phyloP scores from a whole-genome alignment of 1,284 basidiomycete species.

The Mycena sp. region DNA sequence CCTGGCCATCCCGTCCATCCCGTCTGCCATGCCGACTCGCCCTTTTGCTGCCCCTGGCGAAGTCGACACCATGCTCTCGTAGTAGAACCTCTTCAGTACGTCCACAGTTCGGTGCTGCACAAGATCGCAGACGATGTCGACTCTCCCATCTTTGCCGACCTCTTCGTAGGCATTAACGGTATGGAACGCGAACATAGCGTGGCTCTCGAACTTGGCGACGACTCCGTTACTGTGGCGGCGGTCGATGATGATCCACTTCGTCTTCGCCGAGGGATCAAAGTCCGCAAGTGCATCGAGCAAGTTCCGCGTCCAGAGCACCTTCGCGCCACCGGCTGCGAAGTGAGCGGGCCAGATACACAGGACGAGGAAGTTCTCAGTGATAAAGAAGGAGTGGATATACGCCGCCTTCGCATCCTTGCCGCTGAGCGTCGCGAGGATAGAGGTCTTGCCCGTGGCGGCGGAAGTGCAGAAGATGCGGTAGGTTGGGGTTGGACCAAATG shows the following conservation, averaged over 20 bases:
- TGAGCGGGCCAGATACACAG: slow-evolving; percentile 9
- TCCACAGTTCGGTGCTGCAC: neutral
- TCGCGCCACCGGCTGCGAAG: neutral
- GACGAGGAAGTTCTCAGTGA: slow-evolving; percentile 6
- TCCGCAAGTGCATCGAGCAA: neutral
- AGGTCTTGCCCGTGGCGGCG: slow-evolving; percentile 7
- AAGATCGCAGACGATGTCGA: slow-evolving; percentile 6
- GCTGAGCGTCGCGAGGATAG: slow-evolving; percentile 7
- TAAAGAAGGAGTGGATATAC: slow-evolving; percentile 14
- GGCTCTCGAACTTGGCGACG: slow-evolving; percentile 4
- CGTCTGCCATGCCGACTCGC: neutral
- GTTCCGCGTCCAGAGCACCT: slow-evolving; percentile 5
- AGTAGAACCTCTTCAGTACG: slow-evolving; percentile 6
- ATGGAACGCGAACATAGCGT: slow-evolving; percentile 8
- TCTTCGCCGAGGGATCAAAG: neutral
- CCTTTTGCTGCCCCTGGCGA: neutral
- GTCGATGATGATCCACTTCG: slow-evolving; percentile 9
- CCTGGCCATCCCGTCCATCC: slow-evolving; percentile 2
- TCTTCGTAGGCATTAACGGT: slow-evolving; percentile 7
- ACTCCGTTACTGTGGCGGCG: neutral
- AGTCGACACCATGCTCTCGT: neutral
- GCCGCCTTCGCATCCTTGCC: neutral
- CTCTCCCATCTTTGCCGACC: neutral
- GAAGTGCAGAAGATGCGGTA: slow-evolving; percentile 12
- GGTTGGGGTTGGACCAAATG: neutral